A percentile compares a stretch with the other conserved stretches of the same genome.
Evolutionary conservation across 768 basidiomycete genomes (phyloP).

Genomic region (Plicaturopsis crispa): DNA sequence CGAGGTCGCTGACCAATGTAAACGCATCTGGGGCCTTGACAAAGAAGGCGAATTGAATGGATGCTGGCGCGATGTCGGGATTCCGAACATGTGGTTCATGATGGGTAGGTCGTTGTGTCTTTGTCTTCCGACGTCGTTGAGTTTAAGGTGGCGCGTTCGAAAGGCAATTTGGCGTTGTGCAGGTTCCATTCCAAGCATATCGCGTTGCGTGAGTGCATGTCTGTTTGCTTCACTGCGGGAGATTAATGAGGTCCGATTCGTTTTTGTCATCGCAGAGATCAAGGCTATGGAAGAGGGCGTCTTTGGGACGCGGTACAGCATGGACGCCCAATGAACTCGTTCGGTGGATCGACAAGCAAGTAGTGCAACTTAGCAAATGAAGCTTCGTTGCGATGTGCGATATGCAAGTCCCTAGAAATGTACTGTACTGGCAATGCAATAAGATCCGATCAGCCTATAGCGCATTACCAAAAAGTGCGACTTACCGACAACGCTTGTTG

Average conservation of each 20-base stretch:
- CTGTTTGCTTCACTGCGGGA: constrained; percentile 1
- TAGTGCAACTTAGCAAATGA: too few relatives aligned
- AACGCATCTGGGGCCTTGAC: constrained; percentile 59
- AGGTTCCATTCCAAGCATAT: constrained; percentile 65
- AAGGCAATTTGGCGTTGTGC: constrained; percentile 51
- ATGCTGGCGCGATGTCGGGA: constrained; percentile 40
- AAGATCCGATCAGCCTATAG: too few relatives aligned
- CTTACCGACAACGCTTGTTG: too few relatives aligned
- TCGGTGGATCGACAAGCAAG: too few relatives aligned
- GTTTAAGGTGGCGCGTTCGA: neutral
- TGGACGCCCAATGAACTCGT: too few relatives aligned
- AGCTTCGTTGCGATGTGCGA: too few relatives aligned
- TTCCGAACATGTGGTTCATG: constrained; percentile 50
- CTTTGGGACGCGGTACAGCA: too few relatives aligned
- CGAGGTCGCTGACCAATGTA: constrained; percentile 34
- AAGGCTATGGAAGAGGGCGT: constrained; percentile 55
- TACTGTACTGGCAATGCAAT: too few relatives aligned
- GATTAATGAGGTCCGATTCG: neutral
- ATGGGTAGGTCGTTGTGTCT: constrained; percentile 33
- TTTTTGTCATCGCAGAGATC: constrained; percentile 40
- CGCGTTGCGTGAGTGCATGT: constrained; percentile 46
- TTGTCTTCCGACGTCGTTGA: neutral
- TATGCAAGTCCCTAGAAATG: too few relatives aligned
- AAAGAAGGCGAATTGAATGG: constrained; percentile 55
- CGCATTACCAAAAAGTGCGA: too few relatives aligned